phyloP scores from a whole-genome alignment of 2,329 filamentous ascomycete species.

The Neofusicoccum cordaticola region DNA sequence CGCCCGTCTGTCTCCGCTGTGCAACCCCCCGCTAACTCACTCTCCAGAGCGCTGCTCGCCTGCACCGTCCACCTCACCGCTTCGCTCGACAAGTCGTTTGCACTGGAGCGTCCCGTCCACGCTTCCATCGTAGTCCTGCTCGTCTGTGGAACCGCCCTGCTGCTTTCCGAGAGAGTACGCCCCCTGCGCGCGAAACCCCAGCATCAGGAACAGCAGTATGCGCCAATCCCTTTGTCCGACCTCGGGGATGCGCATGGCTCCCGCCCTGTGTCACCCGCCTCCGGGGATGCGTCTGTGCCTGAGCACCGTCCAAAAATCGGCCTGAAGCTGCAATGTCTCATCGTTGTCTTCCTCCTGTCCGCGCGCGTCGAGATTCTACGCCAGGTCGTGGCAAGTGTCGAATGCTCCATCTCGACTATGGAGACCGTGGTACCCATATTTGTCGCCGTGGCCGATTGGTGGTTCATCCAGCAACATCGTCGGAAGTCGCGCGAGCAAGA shows the following conservation, averaged over 20 bases:
- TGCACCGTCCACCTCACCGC: constrained; percentile 33
- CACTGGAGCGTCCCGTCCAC: constrained; percentile 37
- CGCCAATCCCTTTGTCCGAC: constrained; percentile 29
- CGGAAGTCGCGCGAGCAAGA: neutral
- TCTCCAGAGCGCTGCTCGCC: constrained; percentile 33
- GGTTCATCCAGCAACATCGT: neutral
- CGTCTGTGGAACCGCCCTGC: constrained; percentile 31
- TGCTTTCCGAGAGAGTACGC: constrained; percentile 16
- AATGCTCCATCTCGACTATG: constrained; percentile 25
- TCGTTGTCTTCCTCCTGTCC: constrained; percentile 31
- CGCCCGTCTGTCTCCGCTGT: neutral
- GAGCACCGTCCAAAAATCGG: neutral
- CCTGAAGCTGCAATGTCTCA: constrained; percentile 5
- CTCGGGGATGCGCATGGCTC: neutral
- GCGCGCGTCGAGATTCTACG: constrained; percentile 32
- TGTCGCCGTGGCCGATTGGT: constrained; percentile 6
- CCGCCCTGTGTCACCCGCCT: neutral
- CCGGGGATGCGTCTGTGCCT: neutral
- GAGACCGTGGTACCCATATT: neutral
- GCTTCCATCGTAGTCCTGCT: constrained; percentile 31
- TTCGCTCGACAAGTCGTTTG: constrained; percentile 32
- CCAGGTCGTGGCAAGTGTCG: constrained; percentile 29
- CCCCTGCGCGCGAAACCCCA: neutral
- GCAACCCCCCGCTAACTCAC: neutral
- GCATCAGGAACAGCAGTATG: constrained; percentile 22